Evolutionary conservation across 768 basidiomycete genomes (phyloP).

Genomic region (Trametes cinnabarina): DNA sequence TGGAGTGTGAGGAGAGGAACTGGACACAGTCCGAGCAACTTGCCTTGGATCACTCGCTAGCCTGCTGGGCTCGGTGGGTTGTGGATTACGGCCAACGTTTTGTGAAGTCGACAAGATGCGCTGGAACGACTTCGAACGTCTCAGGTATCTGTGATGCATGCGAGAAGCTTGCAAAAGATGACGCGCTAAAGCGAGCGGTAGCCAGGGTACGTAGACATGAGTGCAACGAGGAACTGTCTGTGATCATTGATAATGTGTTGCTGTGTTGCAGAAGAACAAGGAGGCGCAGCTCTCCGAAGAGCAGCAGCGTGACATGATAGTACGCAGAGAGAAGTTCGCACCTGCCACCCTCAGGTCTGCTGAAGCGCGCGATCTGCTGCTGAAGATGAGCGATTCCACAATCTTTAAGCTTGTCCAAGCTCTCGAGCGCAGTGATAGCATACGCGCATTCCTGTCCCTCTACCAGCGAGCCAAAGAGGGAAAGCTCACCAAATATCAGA

Average conservation of each 20-base stretch:
- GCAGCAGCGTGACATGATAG: not conserved
- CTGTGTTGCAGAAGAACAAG: not conserved
- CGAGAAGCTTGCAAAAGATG: too few relatives aligned
- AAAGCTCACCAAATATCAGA: conserved; percentile 14
- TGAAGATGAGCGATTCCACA: conserved; percentile 16
- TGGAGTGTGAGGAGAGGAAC: too few relatives aligned
- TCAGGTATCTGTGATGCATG: too few relatives aligned
- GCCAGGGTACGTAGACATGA: too few relatives aligned
- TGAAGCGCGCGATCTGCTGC: conserved; percentile 14
- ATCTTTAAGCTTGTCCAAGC: conserved; percentile 9
- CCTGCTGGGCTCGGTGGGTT: conserved; percentile 1
- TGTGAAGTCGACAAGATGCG: not conserved
- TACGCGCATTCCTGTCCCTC: conserved; percentile 20
- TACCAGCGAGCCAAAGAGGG: conserved; percentile 15
- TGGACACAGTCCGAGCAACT: too few relatives aligned
- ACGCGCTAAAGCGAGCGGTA: too few relatives aligned
- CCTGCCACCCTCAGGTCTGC: not conserved
- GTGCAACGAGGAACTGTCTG: not conserved
- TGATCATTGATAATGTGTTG: not conserved
- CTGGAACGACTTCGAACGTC: not conserved
- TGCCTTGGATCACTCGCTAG: not conserved
- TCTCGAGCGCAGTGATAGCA: conserved; percentile 11
- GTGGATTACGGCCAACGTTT: not conserved
- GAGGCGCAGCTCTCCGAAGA: not conserved
- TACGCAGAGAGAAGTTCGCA: conserved; percentile 2